phyloP scores from a whole-genome alignment of 441 rosid genomes.

The Erodium texanum region DNA sequence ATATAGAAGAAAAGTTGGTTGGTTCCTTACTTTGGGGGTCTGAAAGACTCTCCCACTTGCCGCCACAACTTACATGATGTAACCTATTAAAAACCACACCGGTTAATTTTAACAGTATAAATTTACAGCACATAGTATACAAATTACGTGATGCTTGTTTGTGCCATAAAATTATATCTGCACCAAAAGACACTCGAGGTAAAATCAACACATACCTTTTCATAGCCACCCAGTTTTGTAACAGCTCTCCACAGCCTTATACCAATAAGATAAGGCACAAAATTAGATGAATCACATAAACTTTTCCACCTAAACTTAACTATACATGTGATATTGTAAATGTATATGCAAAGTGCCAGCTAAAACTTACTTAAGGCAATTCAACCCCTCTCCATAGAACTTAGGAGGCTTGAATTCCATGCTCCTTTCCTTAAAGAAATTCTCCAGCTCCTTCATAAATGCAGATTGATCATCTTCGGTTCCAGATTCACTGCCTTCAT shows the following conservation, averaged over 20 bases:
- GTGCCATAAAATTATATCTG: background rate
- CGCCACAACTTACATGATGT: constrained; percentile 66
- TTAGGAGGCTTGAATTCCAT: constrained; percentile 69
- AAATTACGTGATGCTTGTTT: constrained; percentile 2
- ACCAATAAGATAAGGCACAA: constrained; percentile 12
- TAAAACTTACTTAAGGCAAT: constrained; percentile 57
- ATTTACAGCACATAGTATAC: background rate
- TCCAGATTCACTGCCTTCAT: constrained; percentile 56
- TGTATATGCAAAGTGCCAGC: background rate
- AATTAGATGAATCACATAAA: background rate
- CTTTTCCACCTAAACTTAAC: constrained; percentile 20
- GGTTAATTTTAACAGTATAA: background rate
- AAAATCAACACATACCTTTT: constrained; percentile 39
- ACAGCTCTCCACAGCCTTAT: constrained; percentile 67
- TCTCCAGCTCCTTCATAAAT: constrained; percentile 51
- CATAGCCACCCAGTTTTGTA: constrained; percentile 61
- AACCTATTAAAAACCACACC: constrained; percentile 33
- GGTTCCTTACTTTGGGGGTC: constrained; percentile 60
- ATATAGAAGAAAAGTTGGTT: background rate
- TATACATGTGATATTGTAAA: background rate
- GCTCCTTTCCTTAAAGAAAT: constrained; percentile 44
- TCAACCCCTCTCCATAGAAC: constrained; percentile 59
- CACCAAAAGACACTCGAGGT: background rate
- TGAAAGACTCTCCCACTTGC: constrained; percentile 72
- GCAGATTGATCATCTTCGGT: constrained; percentile 56